Conservation (phyloP, 805 yeast species). For the Lipomyces anomalus region DNA sequence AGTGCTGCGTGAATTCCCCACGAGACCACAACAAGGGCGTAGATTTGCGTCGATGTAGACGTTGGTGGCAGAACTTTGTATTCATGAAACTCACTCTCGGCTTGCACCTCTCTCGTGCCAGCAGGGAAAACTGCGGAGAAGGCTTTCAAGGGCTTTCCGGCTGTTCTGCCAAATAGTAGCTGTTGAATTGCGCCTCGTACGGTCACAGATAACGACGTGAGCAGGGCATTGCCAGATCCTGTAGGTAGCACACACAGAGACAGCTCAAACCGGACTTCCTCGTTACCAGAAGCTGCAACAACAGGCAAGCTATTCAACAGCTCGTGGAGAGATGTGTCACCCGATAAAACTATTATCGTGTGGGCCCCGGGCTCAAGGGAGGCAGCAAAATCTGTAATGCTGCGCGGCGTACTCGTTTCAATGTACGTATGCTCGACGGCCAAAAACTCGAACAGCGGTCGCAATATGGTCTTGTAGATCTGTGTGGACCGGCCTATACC, state of each 20-base stretch:
- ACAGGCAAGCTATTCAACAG: constrained; percentile 50
- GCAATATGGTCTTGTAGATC: constrained; percentile 30
- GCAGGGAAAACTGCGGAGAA: constrained; percentile 19
- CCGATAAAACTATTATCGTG: constrained; percentile 63
- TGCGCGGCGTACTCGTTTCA: constrained; percentile 31
- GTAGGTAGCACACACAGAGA: constrained; percentile 47
- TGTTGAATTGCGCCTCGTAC: constrained; percentile 26
- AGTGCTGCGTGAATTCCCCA: constrained; percentile 85
- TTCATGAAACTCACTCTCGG: constrained; percentile 34
- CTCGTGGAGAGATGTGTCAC: constrained; percentile 81
- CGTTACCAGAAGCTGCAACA: background rate
- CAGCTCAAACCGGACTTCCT: too few species aligned
- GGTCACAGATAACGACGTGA: constrained; percentile 49
- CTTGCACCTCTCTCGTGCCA: constrained; percentile 34
- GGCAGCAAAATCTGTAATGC: constrained; percentile 32
- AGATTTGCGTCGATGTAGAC: constrained; percentile 6
- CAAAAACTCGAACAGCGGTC: constrained; percentile 33
- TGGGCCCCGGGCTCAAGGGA: constrained; percentile 20
- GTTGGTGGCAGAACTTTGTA: constrained; percentile 30
- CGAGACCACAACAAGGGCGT: constrained; percentile 55
- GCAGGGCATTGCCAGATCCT: constrained; percentile 84
- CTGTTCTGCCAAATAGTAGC: constrained; percentile 6
- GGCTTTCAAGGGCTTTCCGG: constrained; percentile 13
- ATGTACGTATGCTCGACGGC: constrained; percentile 34
- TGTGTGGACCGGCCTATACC: constrained; percentile 28